Conservation (phyloP, 345 rosid species). For the Lumnitzera littorea region DNA sequence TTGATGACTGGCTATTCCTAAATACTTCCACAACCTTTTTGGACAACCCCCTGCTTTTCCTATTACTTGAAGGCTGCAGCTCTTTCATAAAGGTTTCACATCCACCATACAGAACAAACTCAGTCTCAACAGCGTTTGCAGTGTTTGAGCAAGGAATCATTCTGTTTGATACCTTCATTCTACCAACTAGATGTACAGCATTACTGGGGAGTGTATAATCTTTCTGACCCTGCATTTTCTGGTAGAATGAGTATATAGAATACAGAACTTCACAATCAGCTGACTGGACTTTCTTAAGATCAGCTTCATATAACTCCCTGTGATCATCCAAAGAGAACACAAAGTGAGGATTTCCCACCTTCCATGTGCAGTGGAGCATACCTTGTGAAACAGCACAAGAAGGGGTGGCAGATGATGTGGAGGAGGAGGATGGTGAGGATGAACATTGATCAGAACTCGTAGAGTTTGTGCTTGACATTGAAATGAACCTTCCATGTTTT, state of each 20-base stretch:
- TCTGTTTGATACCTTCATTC: conserved; percentile 55
- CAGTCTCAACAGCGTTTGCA: conserved; percentile 52
- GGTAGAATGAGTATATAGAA: conserved; percentile 51
- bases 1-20: conserved; percentile 35
- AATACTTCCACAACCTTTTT: conserved; percentile 61
- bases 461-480: conserved; percentile 48
- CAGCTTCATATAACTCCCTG: conserved; percentile 55
- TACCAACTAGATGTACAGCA: conserved; percentile 53
- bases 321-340: conserved; percentile 71
- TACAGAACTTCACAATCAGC: conserved; percentile 27
- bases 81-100: conserved; percentile 27
- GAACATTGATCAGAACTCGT: conserved; percentile 32
- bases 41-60: conserved; percentile 54
- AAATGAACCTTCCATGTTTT: conserved; percentile 22
- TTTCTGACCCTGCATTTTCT: conserved; percentile 31
- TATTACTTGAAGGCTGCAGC: conserved; percentile 26
- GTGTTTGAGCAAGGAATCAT: conserved; percentile 33
- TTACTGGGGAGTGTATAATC: conserved; percentile 19
- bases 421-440: conserved; percentile 12
- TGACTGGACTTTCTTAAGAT: conserved; percentile 34
- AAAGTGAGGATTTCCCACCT: conserved; percentile 57
- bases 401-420: conserved; percentile 20
- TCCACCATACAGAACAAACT: conserved; percentile 61
- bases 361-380: conserved; percentile 74
- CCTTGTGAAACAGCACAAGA: conserved; percentile 41